These are phyloP conservation scores for Candida rishiriensis DNA, from an alignment of 805 yeast species.

Conservation along the genomic window DNA sequence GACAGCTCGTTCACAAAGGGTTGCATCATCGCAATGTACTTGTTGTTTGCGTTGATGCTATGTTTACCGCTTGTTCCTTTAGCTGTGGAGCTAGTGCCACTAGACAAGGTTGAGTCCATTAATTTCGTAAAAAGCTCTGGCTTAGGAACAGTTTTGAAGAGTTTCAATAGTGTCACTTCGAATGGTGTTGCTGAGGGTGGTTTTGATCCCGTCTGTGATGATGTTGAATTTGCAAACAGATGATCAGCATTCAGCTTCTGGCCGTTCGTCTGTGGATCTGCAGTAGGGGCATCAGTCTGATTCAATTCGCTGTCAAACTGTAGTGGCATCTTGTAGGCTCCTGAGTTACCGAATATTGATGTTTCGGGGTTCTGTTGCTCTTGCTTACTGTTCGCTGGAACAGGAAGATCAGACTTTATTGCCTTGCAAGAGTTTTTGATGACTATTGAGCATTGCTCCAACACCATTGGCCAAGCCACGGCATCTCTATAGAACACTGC, in stretches of 20 bases:
- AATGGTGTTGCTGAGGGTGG: not conserved
- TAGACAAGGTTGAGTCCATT: not conserved
- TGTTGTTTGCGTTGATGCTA: not conserved
- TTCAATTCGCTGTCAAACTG: constrained; percentile 10
- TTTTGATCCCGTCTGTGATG: constrained; percentile 1
- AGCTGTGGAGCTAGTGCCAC: too few species aligned
- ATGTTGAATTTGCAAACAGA: constrained; percentile 4
- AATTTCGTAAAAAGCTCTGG: not conserved
- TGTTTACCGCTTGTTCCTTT: too few species aligned
- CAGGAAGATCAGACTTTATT: constrained; percentile 20
- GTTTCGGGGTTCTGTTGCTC: not conserved
- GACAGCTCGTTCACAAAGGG: not conserved
- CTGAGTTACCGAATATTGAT: constrained; percentile 26
- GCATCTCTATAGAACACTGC: constrained; percentile 47
- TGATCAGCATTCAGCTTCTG: constrained; percentile 5
- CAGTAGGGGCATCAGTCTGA: not conserved
- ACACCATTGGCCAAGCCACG: constrained; percentile 48
- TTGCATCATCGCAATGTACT: not conserved
- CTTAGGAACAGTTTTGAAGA: not conserved
- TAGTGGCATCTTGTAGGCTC: constrained; percentile 8
- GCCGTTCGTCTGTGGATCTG: not conserved
- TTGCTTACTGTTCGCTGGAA: not conserved
- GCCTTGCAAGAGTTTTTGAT: constrained; percentile 37
- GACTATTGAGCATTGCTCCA: constrained; percentile 55
- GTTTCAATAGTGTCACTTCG: not conserved